Conservation (phyloP, 2,329 filamentous ascomycete genomes). For the Cyphellophora europaea region DNA sequence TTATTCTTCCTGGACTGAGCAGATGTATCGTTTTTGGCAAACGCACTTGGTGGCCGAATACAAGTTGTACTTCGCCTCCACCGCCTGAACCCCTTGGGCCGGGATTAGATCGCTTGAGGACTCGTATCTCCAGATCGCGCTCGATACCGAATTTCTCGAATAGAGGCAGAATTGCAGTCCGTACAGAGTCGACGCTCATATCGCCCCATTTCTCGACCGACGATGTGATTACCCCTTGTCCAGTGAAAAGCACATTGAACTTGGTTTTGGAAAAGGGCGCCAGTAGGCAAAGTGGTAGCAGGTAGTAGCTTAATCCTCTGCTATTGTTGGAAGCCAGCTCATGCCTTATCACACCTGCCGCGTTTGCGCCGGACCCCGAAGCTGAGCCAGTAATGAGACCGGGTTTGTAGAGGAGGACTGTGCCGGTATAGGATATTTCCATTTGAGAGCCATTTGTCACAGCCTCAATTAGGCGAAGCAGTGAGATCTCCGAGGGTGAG, state of each 20-base stretch:
- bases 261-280: slow-evolving; percentile 88
- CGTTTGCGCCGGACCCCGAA: slow-evolving; percentile 62
- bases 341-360: slow-evolving; percentile 68
- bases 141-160: slow-evolving; percentile 87
- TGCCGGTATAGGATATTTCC: slow-evolving; percentile 94
- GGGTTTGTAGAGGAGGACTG: slow-evolving; percentile 82
- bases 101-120: slow-evolving; percentile 70
- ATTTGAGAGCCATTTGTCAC: slow-evolving; percentile 92
- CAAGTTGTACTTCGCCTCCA: slow-evolving; percentile 83
- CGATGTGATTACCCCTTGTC: slow-evolving; percentile 85
- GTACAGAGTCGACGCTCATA: slow-evolving; percentile 84
- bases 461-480: slow-evolving; percentile 85
- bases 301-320: slow-evolving; percentile 82
- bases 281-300: slow-evolving; percentile 78
- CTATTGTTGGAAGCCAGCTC: slow-evolving; percentile 66
- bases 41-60: slow-evolving; percentile 87
- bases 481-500: slow-evolving; percentile 85
- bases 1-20: slow-evolving; percentile 72
- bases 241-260: slow-evolving; percentile 82
- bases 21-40: slow-evolving; percentile 90
- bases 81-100: slow-evolving; percentile 68
- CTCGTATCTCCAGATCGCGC: slow-evolving; percentile 72
- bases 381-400: slow-evolving; percentile 83
- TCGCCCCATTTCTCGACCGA: slow-evolving; percentile 69
- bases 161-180: slow-evolving; percentile 82